phyloP scores from a whole-genome alignment of 179 eudicot species.

The Beta lomatogona region DNA sequence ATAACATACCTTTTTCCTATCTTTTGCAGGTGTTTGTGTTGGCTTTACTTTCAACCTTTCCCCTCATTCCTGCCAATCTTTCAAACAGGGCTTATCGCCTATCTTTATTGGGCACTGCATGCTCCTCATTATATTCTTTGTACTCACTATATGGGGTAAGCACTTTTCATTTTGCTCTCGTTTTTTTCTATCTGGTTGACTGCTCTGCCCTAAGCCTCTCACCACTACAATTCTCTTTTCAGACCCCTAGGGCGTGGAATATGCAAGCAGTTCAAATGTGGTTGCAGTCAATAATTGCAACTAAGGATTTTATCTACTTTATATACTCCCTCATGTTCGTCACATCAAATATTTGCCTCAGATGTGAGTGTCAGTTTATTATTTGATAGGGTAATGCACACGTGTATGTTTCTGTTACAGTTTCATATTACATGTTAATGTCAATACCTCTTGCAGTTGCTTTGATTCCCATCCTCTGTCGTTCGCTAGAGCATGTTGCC shows the following conservation, averaged over 20 bases:
- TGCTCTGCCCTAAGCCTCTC: background rate
- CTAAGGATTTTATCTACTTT: slow-evolving; percentile 81
- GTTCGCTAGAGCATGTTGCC: slow-evolving; percentile 81
- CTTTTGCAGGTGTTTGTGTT: slow-evolving; percentile 73
- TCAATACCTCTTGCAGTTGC: slow-evolving; percentile 64
- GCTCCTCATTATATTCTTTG: slow-evolving; percentile 78
- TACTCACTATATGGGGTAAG: slow-evolving; percentile 94
- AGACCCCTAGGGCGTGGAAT: slow-evolving; percentile 93
- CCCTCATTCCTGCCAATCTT: slow-evolving; percentile 66
- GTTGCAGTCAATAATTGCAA: slow-evolving; percentile 76
- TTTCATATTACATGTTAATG: slow-evolving; percentile 19
- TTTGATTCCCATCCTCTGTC: slow-evolving; percentile 77
- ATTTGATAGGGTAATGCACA: background rate
- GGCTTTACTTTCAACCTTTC: slow-evolving; percentile 77
- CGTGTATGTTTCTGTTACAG: background rate
- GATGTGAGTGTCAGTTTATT: slow-evolving; percentile 51
- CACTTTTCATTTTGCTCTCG: slow-evolving; percentile 1
- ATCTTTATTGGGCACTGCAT: slow-evolving; percentile 81
- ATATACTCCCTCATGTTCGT: slow-evolving; percentile 84
- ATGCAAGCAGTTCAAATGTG: slow-evolving; percentile 84
- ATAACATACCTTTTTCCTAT: slow-evolving; percentile 1
- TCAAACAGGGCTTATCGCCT: slow-evolving; percentile 81
- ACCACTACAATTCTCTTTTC: slow-evolving; percentile 30
- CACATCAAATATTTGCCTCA: slow-evolving; percentile 71
- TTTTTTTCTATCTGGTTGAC: background rate